Evolutionary conservation across 805 yeast genomes (phyloP), one percentile per base, ranked within the genome.

Genomic region (Komagataella phaffii): DNA sequence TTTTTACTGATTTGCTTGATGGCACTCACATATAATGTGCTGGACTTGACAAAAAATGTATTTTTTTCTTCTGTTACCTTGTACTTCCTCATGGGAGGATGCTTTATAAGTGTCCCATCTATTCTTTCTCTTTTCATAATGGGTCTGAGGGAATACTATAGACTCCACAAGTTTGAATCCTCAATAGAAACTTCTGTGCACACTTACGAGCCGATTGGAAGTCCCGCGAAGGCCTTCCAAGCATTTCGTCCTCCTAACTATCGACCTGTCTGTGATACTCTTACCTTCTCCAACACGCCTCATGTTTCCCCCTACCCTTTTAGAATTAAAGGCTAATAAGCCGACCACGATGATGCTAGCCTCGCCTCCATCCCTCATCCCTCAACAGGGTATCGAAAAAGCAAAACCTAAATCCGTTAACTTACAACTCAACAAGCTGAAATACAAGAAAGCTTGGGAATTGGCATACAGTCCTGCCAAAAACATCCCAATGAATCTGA

Each of bases 391-490:
- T 10, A 30, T 30, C 12, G 40, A 30, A 30, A 30, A 30, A 30
- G n/a, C 47, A 21, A 24, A 40, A 14, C 21, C 24, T 7, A 43
- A 24, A 6, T 48, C 44, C 24, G 54, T 51, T 21, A 58, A 57
- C 44, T 52, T 47, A 24, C 61, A 58, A 10, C 55, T 71, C 46
- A 72, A 67, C 45, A 67, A 66, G 45, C 64, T 76, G 52, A 76
- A 72, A 58, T 63, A 69, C 19, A 77, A 82, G 60, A 85, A 85
- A 60, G 90, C 95, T 0, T 88, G 96, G 96, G 93, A 86, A 53
- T 62, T 86, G 44, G 95, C 96, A 2, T 66, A 77, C 14, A 80
- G 81, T 1, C 96, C 97, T 0, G 86, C 88, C 2, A 91, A 89
- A 62, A 61, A 56, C 24, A 75, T 93, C n/a, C 96, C 97, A 6